A percentile compares a stretch with the other conserved stretches of the same genome.
phyloP scores from a whole-genome alignment of 805 yeast species.

The Ogataea paraovalis region DNA sequence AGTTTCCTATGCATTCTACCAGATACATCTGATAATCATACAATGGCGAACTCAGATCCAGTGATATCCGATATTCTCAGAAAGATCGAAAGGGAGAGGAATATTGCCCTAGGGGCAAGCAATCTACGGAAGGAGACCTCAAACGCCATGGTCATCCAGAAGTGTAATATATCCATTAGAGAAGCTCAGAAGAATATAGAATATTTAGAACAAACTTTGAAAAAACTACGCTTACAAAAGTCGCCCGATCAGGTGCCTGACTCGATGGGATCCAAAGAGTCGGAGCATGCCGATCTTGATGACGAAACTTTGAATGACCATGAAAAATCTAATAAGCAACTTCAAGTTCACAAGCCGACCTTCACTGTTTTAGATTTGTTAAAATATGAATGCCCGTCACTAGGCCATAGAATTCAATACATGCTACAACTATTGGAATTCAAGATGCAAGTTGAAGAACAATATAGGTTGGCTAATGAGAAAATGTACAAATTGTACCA shows the following conservation, averaged over 20 bases:
- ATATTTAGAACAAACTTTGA: slow-evolving; percentile 74
- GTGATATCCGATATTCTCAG: slow-evolving; percentile 65
- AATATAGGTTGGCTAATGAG: slow-evolving; percentile 88
- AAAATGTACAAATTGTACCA: slow-evolving; percentile 82
- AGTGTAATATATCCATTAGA: slow-evolving; percentile 83
- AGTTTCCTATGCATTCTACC: background rate
- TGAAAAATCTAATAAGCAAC: slow-evolving; percentile 9
- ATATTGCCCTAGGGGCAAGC: slow-evolving; percentile 84
- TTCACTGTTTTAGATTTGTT: slow-evolving; percentile 75
- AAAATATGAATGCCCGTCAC: slow-evolving; percentile 89
- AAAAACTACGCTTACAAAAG: slow-evolving; percentile 47
- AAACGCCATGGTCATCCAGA: slow-evolving; percentile 80
- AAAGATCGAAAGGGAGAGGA: slow-evolving; percentile 85
- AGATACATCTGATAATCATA: background rate
- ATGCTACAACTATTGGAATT: slow-evolving; percentile 95
- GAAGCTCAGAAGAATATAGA: slow-evolving; percentile 91
- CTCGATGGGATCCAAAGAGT: slow-evolving; percentile 1
- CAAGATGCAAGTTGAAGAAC: slow-evolving; percentile 89
- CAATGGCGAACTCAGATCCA: slow-evolving; percentile 27
- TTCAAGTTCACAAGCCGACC: slow-evolving; percentile 33
- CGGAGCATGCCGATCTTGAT: background rate
- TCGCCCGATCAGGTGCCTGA: background rate
- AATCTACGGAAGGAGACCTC: slow-evolving; percentile 72
- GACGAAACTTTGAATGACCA: slow-evolving; percentile 2
- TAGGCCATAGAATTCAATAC: slow-evolving; percentile 91